Evolutionary conservation across 1,284 basidiomycete genomes (phyloP), one percentile per base, ranked within the genome.

Genomic region (Apiotrichum porosum): DNA sequence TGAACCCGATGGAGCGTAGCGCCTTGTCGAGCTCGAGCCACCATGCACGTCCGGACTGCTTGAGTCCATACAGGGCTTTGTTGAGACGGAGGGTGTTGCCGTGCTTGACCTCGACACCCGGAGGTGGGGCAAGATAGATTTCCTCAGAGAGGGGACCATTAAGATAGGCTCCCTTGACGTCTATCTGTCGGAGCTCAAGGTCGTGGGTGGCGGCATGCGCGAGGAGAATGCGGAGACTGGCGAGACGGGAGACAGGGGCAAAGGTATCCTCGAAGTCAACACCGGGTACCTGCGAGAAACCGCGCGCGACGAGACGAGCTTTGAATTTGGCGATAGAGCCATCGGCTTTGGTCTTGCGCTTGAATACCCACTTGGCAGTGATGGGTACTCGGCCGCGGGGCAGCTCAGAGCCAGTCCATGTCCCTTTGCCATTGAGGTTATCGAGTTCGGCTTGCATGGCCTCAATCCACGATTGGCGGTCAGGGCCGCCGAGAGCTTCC

Each of bases 141-240:
- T 65, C 61, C 39, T 78, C 74, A 1, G 75, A 62, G 0, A 81
- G 64, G 0, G 63, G 34, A 1, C 75, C 75, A 54, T 78, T 73
- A 0, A 78, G 63, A 52, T 75, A 81, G 0, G 78, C 78, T 0
- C 72, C 77, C 31, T 77, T 76, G 37, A 81, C 63, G 49, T 82
- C 76, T 3, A 78, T 60, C 36, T 77, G 75, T 22, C 71, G 61
- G 1, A 75, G 45, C n/a, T 75, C 68, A 65, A 75, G 76, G 36
- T 69, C 65, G 38, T 78, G 62, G 3, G 44, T 15, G 9, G 75
- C 72, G 8, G 72, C 76, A 3, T 78, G 54, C 12, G 75, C 60
- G 1, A 76, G 55, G 0, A 79, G 42, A 2, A 72, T 33, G 0
- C 71, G 63, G 22, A 76, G 64, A 0, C 74, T 73, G 35, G 73